Conservation (phyloP, 1,284 basidiomycete genomes). For the Ceratobasidium sp. region DNA sequence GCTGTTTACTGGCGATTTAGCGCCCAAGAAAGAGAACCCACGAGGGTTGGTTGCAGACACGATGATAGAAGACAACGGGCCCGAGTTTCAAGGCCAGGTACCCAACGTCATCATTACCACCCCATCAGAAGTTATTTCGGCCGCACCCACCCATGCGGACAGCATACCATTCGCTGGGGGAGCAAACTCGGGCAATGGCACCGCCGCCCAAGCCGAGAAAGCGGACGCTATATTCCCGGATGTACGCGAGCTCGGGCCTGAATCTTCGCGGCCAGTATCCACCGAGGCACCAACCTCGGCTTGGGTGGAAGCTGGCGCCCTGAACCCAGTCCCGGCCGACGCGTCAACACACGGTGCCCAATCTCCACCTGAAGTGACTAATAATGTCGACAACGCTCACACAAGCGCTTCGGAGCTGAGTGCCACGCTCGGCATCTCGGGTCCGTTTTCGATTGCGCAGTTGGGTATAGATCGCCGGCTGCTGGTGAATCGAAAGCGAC, state of each 20-base stretch:
- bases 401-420: constrained; percentile 15
- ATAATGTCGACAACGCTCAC: not conserved
- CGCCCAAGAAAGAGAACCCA: constrained; percentile 18
- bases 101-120: not conserved
- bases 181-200: not conserved
- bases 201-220: not conserved
- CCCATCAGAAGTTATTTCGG: not conserved
- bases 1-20: constrained; percentile 70
- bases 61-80: not conserved
- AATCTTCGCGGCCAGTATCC: not conserved
- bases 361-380: not conserved
- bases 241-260: not conserved
- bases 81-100: not conserved
- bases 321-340: not conserved
- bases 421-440: constrained; percentile 27
- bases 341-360: not conserved
- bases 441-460: constrained; percentile 63
- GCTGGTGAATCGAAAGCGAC: constrained; percentile 88
- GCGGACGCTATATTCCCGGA: not conserved
- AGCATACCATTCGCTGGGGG: not conserved
- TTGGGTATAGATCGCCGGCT: constrained; percentile 88
- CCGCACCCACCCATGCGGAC: not conserved
- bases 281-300: constrained; percentile 10
- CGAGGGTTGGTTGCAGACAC: not conserved
- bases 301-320: not conserved